Conservation (phyloP, 2,329 filamentous ascomycete genomes). For the Beauveria sp. region DNA sequence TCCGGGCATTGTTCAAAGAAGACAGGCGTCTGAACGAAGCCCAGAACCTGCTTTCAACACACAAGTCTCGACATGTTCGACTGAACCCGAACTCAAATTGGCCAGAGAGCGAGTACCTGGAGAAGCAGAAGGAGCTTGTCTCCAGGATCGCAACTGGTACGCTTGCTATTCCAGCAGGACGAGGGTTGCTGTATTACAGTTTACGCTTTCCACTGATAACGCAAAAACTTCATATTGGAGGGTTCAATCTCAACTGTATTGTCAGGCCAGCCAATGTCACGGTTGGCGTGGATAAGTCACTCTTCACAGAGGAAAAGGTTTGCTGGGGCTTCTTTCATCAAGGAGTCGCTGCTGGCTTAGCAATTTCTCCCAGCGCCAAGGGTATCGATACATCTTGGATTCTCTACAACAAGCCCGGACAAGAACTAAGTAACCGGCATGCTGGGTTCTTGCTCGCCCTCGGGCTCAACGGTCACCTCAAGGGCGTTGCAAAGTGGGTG, state of each 20-base stretch:
- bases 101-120: constrained; percentile 80
- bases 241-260: constrained; percentile 85
- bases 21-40: constrained; percentile 87
- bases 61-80: constrained; percentile 70
- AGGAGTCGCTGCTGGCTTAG: constrained; percentile 84
- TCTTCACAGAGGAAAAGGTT: constrained; percentile 92
- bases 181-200: constrained; percentile 81
- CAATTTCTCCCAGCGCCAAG: constrained; percentile 81
- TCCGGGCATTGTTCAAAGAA: constrained; percentile 81
- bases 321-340: constrained; percentile 99
- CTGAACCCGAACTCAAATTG: constrained; percentile 67
- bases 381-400: constrained; percentile 99
- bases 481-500: constrained; percentile 91
- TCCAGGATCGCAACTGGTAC: constrained; percentile 81
- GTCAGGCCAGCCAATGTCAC: constrained; percentile 90
- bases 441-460: constrained; percentile 88
- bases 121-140: constrained; percentile 86
- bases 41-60: constrained; percentile 74
- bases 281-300: constrained; percentile 80
- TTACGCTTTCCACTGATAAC: constrained; percentile 83
- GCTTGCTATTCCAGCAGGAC: constrained; percentile 78
- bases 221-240: constrained; percentile 81
- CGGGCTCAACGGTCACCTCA: constrained; percentile 91
- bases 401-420: constrained; percentile 84
- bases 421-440: constrained; percentile 89